Evolutionary conservation across 2,329 filamentous ascomycete genomes (phyloP), one percentile per base, ranked within the genome.

Genomic region (Uncinocarpus reesii): DNA sequence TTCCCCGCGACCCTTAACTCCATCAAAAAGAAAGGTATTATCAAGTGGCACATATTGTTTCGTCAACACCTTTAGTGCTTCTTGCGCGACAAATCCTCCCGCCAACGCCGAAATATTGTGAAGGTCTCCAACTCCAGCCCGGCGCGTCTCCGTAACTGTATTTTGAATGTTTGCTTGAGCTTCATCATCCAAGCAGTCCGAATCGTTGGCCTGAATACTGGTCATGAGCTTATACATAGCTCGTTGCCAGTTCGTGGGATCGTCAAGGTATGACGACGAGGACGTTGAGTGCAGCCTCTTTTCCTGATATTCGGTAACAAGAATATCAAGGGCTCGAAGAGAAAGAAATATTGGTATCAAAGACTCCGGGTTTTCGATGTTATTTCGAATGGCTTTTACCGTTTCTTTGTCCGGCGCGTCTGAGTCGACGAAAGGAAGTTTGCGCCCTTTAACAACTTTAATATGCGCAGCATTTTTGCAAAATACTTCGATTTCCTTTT

Each of bases 381-480:
- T 55, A 38, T 53, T 60, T 18, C 59, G 75, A 56, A 57, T 68
- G 63, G 55, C 70, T 65, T 54, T 71, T 58, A 61, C 68, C 61
- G 48, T 71, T 52, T 58, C 66, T 57, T 64, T 58, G 28, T 54
- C 36, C 18, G 31, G 23, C 42, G 65, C 62, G 38, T 72, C 70
- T 56, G 65, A 56, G 13, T 65, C 62, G 1, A 67, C 64, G n/a
- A 73, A 57, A 29, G 74, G 73, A 41, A 81, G 72, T 2, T 71
- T 68, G 23, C 73, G 68, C 15, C 79, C 79, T 23, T 83, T 84
- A 49, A 96, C 81, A 41, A 96, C 77, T 67, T 92, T 94, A 62
- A 95, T 84, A 62, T 94, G 92, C 40, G 85, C 84, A 42, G 89
- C 90, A 57, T 94, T 93, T 68, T 93, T 95, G 76, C 90, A 96